These are phyloP conservation scores for Cladosporium oxysporum DNA, from an alignment of 2,329 filamentous ascomycete species.

Conservation along the genomic window DNA sequence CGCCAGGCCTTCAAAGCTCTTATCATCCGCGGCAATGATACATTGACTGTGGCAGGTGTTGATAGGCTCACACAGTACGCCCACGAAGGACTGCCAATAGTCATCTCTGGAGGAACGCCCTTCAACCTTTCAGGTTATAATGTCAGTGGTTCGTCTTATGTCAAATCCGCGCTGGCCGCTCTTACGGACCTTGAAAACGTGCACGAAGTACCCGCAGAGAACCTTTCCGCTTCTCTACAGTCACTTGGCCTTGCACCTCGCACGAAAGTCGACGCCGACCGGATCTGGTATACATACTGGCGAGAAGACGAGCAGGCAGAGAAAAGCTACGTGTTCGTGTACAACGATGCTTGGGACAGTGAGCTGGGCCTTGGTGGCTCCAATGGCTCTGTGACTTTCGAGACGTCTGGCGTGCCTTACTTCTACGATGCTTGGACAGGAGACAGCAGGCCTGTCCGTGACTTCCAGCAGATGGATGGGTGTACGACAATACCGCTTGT, in stretches of 20 bases:
- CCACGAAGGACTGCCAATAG: slow-evolving; percentile 44
- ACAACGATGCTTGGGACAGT: slow-evolving; percentile 40
- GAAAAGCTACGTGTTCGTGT: slow-evolving; percentile 45
- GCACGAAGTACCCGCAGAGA: slow-evolving; percentile 35
- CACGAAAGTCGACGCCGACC: slow-evolving; percentile 29
- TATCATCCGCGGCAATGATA: slow-evolving; percentile 41
- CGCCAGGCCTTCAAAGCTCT: slow-evolving; percentile 48
- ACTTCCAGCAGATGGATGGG: slow-evolving; percentile 36
- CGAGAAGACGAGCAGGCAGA: slow-evolving; percentile 32
- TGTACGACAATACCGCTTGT: slow-evolving; percentile 39
- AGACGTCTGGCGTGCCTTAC: slow-evolving; percentile 39
- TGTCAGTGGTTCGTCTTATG: slow-evolving; percentile 19
- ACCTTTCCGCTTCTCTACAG: slow-evolving; percentile 37
- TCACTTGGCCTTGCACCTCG: slow-evolving; percentile 38
- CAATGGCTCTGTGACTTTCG: slow-evolving; percentile 35
- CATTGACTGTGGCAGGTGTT: slow-evolving; percentile 40
- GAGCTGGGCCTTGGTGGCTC: slow-evolving; percentile 24
- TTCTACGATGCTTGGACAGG: slow-evolving; percentile 49
- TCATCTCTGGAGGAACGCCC: slow-evolving; percentile 43
- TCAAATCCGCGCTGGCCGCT: slow-evolving; percentile 29
- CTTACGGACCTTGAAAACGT: slow-evolving; percentile 40
- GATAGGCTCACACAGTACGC: slow-evolving; percentile 41
- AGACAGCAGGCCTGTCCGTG: slow-evolving; percentile 34
- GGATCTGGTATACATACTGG: slow-evolving; percentile 42
- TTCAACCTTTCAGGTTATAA: slow-evolving; percentile 28